Evolutionary conservation across 768 basidiomycete genomes (phyloP), one percentile per base, ranked within the genome.

Genomic region (Leccinum disarticulatum): DNA sequence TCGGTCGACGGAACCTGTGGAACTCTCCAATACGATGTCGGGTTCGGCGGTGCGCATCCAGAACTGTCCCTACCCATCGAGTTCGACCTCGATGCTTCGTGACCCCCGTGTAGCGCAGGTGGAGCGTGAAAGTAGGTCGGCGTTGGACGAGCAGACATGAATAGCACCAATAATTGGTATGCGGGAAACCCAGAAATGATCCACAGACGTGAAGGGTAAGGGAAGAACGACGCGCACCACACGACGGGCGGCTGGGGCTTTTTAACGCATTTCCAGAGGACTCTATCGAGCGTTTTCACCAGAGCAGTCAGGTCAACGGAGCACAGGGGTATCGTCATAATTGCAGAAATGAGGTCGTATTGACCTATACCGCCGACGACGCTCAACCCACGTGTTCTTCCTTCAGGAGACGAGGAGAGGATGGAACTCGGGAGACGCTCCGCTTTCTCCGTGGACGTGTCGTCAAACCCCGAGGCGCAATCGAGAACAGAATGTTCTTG

Each of bases 351-450:
- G 19, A 11, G 25, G 17, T 30, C 30, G 25, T 7, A 25, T 15
- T 9, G 25, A 48, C 47, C 47, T 48, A 15, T 19, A 61, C 64
- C 55, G 63, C 64, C 62, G 62, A 54, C 22, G 52, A 19, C 48
- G 43, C 31, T 8, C 55, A 6, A 13, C 11, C 14, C 36, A 54
- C 54, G 64, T 63, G 60, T 48, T 14, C 13, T 14, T 48, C 22
- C 22, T 22, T 50, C n/a, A 35, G 46, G 54, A 38, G 35, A 43
- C 46, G 22, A 27, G 47, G 52, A 35, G 35, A 35, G 13, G 38
- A 38, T 38, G 64, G 51, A 46, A 54, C 64, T 66, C 55, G 13
- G 38, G 64, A 55, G 31, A 65, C 13, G 14, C 59, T 25, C 30
- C 28, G 3, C 28, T 47, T 56, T 56, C 51, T 48, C 47, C 47